Base-by-base conservation (phyloP, 2,329 filamentous ascomycete species). In the Arachnomyces sp. region DNA sequence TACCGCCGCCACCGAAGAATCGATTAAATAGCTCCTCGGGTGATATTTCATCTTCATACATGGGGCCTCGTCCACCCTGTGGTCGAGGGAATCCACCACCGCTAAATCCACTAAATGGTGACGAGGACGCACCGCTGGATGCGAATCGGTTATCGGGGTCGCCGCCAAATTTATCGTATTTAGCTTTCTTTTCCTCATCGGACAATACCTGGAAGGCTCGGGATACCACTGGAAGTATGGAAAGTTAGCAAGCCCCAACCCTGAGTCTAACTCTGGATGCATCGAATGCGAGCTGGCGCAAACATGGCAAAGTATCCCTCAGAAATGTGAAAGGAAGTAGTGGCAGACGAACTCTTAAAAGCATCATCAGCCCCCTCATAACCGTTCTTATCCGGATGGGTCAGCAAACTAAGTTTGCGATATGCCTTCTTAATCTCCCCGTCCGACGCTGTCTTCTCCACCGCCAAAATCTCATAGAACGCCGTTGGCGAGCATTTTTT, bases 371-470 rank as follows among this genome's bases (percentile, higher is more conserved):
- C 90, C 44, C 93, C 80, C 29, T 90, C 82, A 61, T 95, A 89
- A 37, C 89, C 89, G 73, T 98, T 98, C 72, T 98, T 98, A 72
- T 98, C 92, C 48, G 92, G 92, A 71, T 98, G 92, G 44, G 92
- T 98, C 57, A 96, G 73, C 55, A 98, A 70, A 59, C 84, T 92
- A 60, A 93, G 75, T 68, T 94, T 96, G 57, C 90, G 79, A 67
- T 98, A 98, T 5, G 92, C 90, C 71, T 96, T 96, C 65, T 96
- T 98, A 60, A 98, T 88, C 56, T 96, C 90, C 46, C 72, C 65
- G 52, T 96, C 90, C 36, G 79, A 79, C 36, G 70, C 65, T 47
- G 82, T 79, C 47, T 72, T 71, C 52, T 82, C 76, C 36, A 95
- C 66, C 15, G 80, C 81, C 25, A 98, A 69, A 52, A 98, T 96